These are phyloP conservation scores for Physocladia obscura DNA, from an alignment of 192 early-diverging fungal genomes.

Conservation along the genomic window DNA sequence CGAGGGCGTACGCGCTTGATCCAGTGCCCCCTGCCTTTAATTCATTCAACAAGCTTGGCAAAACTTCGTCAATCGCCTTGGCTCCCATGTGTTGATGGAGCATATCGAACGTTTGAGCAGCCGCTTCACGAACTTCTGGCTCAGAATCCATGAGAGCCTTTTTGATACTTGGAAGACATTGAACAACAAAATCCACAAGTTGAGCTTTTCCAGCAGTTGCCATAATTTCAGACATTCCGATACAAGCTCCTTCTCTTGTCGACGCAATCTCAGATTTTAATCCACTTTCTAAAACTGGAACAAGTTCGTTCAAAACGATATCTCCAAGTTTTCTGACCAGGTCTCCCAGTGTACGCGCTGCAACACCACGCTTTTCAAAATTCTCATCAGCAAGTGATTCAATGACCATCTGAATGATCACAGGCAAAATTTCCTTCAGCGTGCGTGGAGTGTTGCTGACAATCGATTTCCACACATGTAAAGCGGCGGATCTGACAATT, in stretches of 20 bases:
- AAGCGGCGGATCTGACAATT: slow-evolving; percentile 83
- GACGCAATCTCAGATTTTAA: slow-evolving; percentile 66
- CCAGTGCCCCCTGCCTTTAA: slow-evolving; percentile 49
- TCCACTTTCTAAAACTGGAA: slow-evolving; percentile 88
- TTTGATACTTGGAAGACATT: slow-evolving; percentile 80
- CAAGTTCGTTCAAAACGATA: slow-evolving; percentile 76
- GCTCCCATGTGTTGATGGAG: slow-evolving; percentile 87
- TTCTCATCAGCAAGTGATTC: slow-evolving; percentile 71
- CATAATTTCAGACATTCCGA: slow-evolving; percentile 93
- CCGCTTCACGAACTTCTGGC: slow-evolving; percentile 85
- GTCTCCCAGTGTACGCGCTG: slow-evolving; percentile 89
- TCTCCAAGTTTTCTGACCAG: slow-evolving; percentile 95
- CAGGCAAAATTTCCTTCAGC: slow-evolving; percentile 88
- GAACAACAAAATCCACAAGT: slow-evolving; percentile 79
- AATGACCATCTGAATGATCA: slow-evolving; percentile 90
- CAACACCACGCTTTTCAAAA: slow-evolving; percentile 79
- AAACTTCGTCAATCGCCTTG: slow-evolving; percentile 89
- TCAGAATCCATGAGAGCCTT: slow-evolving; percentile 84
- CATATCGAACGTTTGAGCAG: slow-evolving; percentile 89
- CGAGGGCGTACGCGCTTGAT: slow-evolving; percentile 67
- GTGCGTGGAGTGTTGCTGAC: slow-evolving; percentile 96
- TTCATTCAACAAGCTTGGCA: slow-evolving; percentile 84
- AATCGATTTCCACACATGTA: slow-evolving; percentile 93
- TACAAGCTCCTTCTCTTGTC: slow-evolving; percentile 87
- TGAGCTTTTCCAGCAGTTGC: slow-evolving; percentile 74